Conservation (phyloP, 768 basidiomycete species). For the Tricholoma flavovirens region DNA sequence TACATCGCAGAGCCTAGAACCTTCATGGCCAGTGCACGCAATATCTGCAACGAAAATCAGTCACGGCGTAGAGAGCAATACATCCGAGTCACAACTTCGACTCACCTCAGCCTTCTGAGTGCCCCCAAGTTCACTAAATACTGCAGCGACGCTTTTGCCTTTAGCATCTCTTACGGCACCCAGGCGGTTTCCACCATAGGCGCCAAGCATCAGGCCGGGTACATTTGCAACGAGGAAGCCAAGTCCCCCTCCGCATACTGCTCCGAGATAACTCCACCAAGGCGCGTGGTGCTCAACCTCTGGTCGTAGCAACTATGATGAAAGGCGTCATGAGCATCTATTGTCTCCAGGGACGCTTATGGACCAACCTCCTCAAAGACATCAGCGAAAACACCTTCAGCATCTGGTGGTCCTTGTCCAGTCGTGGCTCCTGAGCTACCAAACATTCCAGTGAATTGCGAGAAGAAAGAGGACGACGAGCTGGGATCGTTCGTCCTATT, state of each 20-base stretch:
- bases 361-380: conserved; percentile 81
- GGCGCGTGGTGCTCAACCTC: conserved; percentile 69
- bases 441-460: conserved; percentile 71
- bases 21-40: conserved; percentile 77
- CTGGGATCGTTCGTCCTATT: conserved; percentile 58
- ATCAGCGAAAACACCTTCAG: conserved; percentile 80
- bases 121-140: conserved; percentile 72
- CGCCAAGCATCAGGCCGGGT: conserved; percentile 83
- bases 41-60: conserved; percentile 43
- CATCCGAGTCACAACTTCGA: conserved; percentile 5
- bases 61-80: background rate
- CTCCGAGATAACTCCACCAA: conserved; percentile 76
- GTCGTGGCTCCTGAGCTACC: conserved; percentile 29
- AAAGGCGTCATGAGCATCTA: background rate
- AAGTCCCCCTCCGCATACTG: conserved; percentile 64
- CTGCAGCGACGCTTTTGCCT: conserved; percentile 86
- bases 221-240: conserved; percentile 68
- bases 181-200: conserved; percentile 82
- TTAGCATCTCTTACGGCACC: conserved; percentile 93
- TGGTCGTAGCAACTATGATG: conserved; percentile 61
- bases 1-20: conserved; percentile 63
- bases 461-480: conserved; percentile 71
- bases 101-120: conserved; percentile 84
- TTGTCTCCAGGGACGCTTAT: background rate
- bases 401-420: conserved; percentile 53